Percentiles rank a stretch among this genome's conserved stretches.
phyloP scores from a whole-genome alignment of 2,329 filamentous ascomycete genomes.

The Exophiala bonariae region DNA sequence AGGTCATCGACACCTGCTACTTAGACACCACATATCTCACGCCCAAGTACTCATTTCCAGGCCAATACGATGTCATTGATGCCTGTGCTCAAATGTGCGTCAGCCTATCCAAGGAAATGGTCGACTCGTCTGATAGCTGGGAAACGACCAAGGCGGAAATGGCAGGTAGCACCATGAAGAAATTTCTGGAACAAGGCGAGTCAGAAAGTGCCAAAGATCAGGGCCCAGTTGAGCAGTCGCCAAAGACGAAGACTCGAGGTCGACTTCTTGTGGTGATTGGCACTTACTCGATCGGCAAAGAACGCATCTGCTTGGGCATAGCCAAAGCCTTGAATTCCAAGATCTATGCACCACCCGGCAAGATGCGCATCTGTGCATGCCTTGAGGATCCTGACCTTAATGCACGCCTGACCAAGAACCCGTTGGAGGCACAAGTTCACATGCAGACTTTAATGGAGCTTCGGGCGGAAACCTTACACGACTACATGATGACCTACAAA shows the following conservation, averaged over 20 bases:
- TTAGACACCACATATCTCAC: constrained; percentile 97
- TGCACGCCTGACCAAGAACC: constrained; percentile 74
- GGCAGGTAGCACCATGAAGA: constrained; percentile 60
- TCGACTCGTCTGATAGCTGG: constrained; percentile 57
- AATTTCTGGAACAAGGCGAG: constrained; percentile 56
- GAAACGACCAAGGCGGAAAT: constrained; percentile 57
- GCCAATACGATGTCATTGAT: constrained; percentile 80
- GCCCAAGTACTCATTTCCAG: constrained; percentile 91
- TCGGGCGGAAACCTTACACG: constrained; percentile 81
- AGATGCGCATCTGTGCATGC: constrained; percentile 80
- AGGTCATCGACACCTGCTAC: constrained; percentile 93
- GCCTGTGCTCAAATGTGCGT: constrained; percentile 87
- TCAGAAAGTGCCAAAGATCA: constrained; percentile 36
- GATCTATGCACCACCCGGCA: constrained; percentile 81
- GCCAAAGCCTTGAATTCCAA: constrained; percentile 81
- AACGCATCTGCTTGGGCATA: constrained; percentile 90
- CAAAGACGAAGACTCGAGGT: constrained; percentile 47
- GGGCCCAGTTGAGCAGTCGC: constrained; percentile 22
- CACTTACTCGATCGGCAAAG: constrained; percentile 97
- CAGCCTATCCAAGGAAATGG: constrained; percentile 67
- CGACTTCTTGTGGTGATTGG: constrained; percentile 88
- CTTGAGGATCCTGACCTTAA: constrained; percentile 83
- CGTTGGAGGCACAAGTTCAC: constrained; percentile 86
- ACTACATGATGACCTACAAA: constrained; percentile 79
- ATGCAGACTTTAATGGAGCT: constrained; percentile 98